Evolutionary conservation across 495 filamentous ascomycete genomes (phyloP).

Genomic region (Aspergillus egyptiacus): DNA sequence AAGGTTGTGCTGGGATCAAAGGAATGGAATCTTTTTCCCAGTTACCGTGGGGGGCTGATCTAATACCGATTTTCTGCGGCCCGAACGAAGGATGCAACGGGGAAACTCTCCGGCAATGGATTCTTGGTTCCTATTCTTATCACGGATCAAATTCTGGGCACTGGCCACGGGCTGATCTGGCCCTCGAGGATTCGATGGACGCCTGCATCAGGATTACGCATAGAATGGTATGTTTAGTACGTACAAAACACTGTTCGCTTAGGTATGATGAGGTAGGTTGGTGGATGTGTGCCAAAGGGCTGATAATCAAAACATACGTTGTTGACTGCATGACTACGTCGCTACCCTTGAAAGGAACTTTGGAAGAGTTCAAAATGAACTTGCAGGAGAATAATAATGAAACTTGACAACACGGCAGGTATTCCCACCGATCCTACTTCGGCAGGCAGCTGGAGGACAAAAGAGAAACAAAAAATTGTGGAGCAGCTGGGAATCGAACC

Average conservation of each 20-base stretch:
- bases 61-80: slow-evolving; percentile 13
- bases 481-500: slow-evolving; percentile 48
- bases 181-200: background rate
- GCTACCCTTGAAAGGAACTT: no score
- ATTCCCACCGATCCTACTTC: background rate
- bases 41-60: slow-evolving; percentile 9
- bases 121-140: slow-evolving; percentile 11
- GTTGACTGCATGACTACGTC: no score
- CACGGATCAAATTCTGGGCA: background rate
- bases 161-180: background rate
- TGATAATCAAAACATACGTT: no score
- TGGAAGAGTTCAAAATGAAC: no score
- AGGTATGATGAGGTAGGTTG: no score
- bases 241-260: no score
- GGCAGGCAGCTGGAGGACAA: background rate
- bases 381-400: no score
- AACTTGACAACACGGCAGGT: no score
- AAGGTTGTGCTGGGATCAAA: slow-evolving; percentile 8
- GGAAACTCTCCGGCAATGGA: slow-evolving; percentile 12
- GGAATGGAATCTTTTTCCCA: slow-evolving; percentile 8
- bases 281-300: no score
- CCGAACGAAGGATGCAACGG: slow-evolving; percentile 15
- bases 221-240: no score
- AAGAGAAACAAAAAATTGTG: slow-evolving; percentile 19
- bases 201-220: no score